Base-by-base conservation (phyloP, 208 protist species). In the Crithidia fasciculata region DNA sequence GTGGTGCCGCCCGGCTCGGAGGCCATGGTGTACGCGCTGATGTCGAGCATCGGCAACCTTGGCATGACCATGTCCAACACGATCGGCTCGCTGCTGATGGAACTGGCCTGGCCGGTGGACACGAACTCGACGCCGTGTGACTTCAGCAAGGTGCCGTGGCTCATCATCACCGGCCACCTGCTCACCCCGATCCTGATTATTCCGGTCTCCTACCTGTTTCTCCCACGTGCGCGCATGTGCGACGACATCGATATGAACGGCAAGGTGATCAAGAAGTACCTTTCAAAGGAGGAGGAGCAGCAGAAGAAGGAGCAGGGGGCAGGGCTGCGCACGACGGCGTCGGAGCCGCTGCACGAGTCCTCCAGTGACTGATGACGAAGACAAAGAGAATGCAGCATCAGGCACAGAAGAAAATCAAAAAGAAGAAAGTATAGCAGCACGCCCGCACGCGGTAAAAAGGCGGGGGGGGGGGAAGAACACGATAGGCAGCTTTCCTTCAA, bases 1-100 rank as follows among this genome's bases (percentile, higher is more conserved):
- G 45, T 49, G 45, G 45, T 49, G 55, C 87, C 89, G 41, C 82
- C 77, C 37, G 85, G 84, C 13, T 77, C 85, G 28, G 89, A 94
- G 73, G 77, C 68, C 15, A 94, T 86, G 69, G 75, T 91, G 56
- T 91, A 84, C 54, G 78, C 89, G n/a, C 73, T 94, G 9, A 74
- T 94, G 57, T 84, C 86, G 12, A 84, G 86, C 3, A 85, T 86
- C 53, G 70, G 83, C 53, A 89, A 91, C 74, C 75, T 90, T 61
- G 88, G 86, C n/a, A 57, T 58, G 49, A 67, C 73, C 39, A 68
- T 92, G 28, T 72, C 82, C 6, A 50, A 63, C 57, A 73, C 72
- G 28, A 70, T 88, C 66, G 88, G 86, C 18, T 77, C 75, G 37
- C 15, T 87, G 4, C 49, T 89, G 65, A 88, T 90, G 68, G 80